These are phyloP conservation scores for Candida insectorum DNA, from an alignment of 805 yeast genomes.

Conservation along the genomic window DNA sequence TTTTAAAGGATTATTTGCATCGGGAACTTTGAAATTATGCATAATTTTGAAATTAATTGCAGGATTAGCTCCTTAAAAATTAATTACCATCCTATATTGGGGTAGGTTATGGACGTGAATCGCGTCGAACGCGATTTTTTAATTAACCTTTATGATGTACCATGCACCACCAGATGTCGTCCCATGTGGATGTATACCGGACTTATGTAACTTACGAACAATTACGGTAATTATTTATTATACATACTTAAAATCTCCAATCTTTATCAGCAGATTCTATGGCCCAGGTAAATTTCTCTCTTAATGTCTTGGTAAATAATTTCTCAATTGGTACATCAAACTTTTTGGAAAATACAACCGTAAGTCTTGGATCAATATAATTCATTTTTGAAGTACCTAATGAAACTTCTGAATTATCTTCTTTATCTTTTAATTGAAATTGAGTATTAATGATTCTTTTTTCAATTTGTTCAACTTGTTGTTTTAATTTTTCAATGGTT, in stretches of 20 bases:
- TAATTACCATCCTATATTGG: no score
- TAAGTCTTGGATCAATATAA: conserved; percentile 90
- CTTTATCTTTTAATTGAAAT: conserved; percentile 83
- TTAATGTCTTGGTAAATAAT: conserved; percentile 81
- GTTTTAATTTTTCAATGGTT: conserved; percentile 66
- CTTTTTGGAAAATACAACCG: conserved; percentile 85
- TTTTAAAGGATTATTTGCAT: no score
- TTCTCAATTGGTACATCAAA: conserved; percentile 88
- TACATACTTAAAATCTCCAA: conserved; percentile 85
- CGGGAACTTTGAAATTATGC: no score
- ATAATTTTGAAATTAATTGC: no score
- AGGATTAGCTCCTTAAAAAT: no score
- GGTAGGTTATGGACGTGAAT: no score
- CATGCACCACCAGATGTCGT: no score
- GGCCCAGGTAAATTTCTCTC: conserved; percentile 96
- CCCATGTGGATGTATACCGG: no score
- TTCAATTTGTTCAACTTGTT: conserved; percentile 69
- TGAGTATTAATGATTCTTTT: conserved; percentile 65
- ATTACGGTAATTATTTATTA: no score
- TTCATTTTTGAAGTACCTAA: conserved; percentile 91
- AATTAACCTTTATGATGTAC: no score
- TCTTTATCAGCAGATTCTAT: conserved; percentile 83
- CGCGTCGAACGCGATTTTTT: no score
- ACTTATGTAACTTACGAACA: no score
- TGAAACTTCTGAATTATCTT: conserved; percentile 91